Evolutionary conservation across 768 basidiomycete genomes (phyloP), one percentile per base, ranked within the genome.

Genomic region (Pluteus cervinus): DNA sequence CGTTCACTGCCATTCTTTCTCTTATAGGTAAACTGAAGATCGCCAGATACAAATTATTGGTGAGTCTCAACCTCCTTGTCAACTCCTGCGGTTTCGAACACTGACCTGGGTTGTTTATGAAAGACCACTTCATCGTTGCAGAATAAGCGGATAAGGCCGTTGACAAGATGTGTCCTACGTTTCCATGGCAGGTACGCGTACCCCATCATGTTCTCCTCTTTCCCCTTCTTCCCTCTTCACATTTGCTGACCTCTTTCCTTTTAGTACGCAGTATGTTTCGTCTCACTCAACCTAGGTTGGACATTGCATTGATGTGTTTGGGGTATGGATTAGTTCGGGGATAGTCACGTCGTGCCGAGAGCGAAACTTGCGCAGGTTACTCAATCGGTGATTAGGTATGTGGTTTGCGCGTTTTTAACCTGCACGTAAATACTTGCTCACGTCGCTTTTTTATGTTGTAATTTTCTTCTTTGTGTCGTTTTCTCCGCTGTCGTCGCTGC

Each of bases 11-110:
- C 30, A 24, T 22, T n/a, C n/a, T n/a, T 22, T 24, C 41, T 29
- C 53, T 86, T 83, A 6, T 62, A 68, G 7, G 75, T 75, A 4
- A 72, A 76, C 44, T 90, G 86, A 87, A 87, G 87, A 4, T 86
- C 86, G 20, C 85, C 87, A 2, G 79, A 80, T 38, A 65, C 65
- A 16, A 87, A 89, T 48, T 90, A 88, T 55, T 73, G 86, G 86
- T 86, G 33, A 37, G 69, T 52, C 22, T 33, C n/a, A n/a, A n/a
- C n/a, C 23, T 22, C 36, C 14, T 33, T 8, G 6, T 15, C 12
- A 15, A 9, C 16, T 6, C 29, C 14, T 18, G 21, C n/a, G 10
- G 39, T 14, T 41, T 40, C 30, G 15, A 39, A 51, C 35, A 43
- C 39, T 43, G 16, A 24, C 49, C 48, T 24, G 41, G 40, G 26